Evolutionary conservation across 2,329 filamentous ascomycete species (phyloP).

Genomic region (Sphaerulina vaccinii): DNA sequence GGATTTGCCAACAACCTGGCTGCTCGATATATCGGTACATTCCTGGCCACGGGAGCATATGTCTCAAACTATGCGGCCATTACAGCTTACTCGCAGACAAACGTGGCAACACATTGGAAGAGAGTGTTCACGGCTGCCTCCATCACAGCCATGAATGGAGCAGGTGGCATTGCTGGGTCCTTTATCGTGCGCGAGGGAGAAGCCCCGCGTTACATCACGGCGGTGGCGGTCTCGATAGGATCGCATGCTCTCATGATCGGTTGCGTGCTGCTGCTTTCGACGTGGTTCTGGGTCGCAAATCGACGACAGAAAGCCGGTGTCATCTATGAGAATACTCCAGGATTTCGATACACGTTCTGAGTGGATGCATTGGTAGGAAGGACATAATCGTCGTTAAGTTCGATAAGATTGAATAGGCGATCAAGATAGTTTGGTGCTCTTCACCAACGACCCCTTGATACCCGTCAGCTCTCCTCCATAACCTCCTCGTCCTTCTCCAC

Average conservation of each 20-base stretch:
- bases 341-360: slow-evolving; percentile 48
- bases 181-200: slow-evolving; percentile 64
- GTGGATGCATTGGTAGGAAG: too few species aligned
- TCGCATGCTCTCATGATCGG: slow-evolving; percentile 35
- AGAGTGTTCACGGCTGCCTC: slow-evolving; percentile 61
- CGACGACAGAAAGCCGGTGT: slow-evolving; percentile 30
- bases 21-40: slow-evolving; percentile 64
- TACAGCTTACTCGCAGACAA: slow-evolving; percentile 63
- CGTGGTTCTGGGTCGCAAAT: slow-evolving; percentile 33
- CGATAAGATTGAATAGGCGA: neutral
- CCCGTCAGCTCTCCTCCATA: slow-evolving; percentile 91
- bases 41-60: slow-evolving; percentile 66
- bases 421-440: slow-evolving; percentile 81
- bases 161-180: slow-evolving; percentile 64
- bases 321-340: slow-evolving; percentile 37
- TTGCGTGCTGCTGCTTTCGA: slow-evolving; percentile 32
- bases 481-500: slow-evolving; percentile 76
- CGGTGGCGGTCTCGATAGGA: slow-evolving; percentile 66
- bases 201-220: slow-evolving; percentile 62
- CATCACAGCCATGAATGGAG: slow-evolving; percentile 59
- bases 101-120: slow-evolving; percentile 64
- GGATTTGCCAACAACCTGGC: slow-evolving; percentile 60
- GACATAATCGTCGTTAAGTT: neutral
- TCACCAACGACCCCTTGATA: slow-evolving; percentile 91
- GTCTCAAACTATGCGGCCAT: slow-evolving; percentile 68